phyloP scores from a whole-genome alignment of 768 basidiomycete genomes.

The Steccherinum ochraceum region DNA sequence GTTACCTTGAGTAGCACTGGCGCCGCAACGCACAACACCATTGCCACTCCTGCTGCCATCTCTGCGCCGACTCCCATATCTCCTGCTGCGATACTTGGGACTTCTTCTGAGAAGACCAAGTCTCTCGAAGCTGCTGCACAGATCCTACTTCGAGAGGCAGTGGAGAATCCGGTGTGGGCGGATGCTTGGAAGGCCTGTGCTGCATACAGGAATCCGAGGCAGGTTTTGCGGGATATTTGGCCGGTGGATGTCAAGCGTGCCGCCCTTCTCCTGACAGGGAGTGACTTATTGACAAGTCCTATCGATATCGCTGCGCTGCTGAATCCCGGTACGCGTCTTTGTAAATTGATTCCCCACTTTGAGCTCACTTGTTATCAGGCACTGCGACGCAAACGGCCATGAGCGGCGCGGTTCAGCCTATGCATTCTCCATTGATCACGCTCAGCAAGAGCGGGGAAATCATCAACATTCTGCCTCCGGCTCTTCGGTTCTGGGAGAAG shows the following conservation, averaged over 20 bases:
- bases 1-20: constrained; percentile 55
- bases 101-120: constrained; percentile 57
- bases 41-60: constrained; percentile 33
- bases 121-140: constrained; percentile 62
- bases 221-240: constrained; percentile 40
- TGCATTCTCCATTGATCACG: constrained; percentile 50
- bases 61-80: constrained; percentile 84
- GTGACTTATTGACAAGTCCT: constrained; percentile 33
- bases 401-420: neutral
- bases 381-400: neutral
- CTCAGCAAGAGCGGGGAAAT: constrained; percentile 64
- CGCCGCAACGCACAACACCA: constrained; percentile 23
- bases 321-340: constrained; percentile 11
- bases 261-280: constrained; percentile 33
- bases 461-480: constrained; percentile 63
- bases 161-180: constrained; percentile 68
- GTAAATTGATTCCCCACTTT: too few species aligned
- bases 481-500: constrained; percentile 83
- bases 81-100: constrained; percentile 64
- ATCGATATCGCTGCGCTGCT: constrained; percentile 41
- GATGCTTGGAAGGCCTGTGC: constrained; percentile 51
- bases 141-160: constrained; percentile 58
- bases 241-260: constrained; percentile 47
- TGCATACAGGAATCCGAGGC: constrained; percentile 14
- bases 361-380: constrained; percentile 1